Base-by-base conservation (phyloP, 2,329 filamentous ascomycete genomes). In the Huntiella bhutanensis region DNA sequence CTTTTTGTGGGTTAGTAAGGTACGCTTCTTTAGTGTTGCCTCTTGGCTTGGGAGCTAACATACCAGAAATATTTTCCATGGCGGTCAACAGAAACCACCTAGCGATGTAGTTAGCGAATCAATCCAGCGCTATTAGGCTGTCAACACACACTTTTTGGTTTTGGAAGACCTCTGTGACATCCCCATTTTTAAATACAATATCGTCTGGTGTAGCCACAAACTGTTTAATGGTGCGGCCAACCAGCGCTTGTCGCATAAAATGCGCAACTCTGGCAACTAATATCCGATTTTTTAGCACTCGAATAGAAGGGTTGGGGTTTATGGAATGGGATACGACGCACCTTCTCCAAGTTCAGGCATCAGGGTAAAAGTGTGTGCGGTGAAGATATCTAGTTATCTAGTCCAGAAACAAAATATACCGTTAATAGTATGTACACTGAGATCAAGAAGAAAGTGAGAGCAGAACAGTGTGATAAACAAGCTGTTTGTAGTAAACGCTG, bases 31-130 rank as follows among this genome's bases (percentile, higher is more conserved):
- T 17, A 12, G 38, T 16, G 12, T 11, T 2, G 38, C 6, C 8
- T 13, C 5, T 5, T 13, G 28, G 15, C 12, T 5, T 51, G 3
- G 33, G n/a, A 8, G 22, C 7, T 10, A 2, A 34, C 15, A 50
- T 54, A 73, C 77, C 91, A 98, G 60, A 98, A 96, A 58, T 96
- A 96, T 70, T 96, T 98, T 7, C 91, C 91, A 59, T 95, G 91
- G 50, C 82, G 85, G 3, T 82, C 82, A 3, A 82, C 82, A 46
- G 67, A 69, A 6, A 74, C 49, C 3, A 77, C 75, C 66, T 76
- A 84, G 13, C 3, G 5, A n/a, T 10, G 16, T 4, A 12, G 32
- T 35, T 19, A 47, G 40, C 7, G 13, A 16, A 7, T 37, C 11
- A 41, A 5, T 19, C 17, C 13, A 12, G 17, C 19, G 22, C 15